Evolutionary conservation across 2,329 filamentous ascomycete genomes (phyloP), one percentile per base, ranked within the genome.

Genomic region (Hysterium pulicare): DNA sequence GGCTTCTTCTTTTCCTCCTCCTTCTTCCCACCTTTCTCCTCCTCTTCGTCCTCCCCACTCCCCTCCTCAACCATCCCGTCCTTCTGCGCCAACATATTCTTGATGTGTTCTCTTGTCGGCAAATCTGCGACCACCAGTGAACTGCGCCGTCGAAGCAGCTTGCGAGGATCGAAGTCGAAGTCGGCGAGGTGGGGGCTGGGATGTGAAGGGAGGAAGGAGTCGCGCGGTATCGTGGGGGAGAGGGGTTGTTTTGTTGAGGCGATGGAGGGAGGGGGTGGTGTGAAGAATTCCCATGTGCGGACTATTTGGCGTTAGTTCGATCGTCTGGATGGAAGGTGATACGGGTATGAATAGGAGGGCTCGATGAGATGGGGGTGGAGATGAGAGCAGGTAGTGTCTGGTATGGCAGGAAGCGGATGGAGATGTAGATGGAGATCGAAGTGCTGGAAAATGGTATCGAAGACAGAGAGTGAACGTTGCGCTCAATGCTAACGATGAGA

Each of bases 111-210:
- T 10, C 55, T 42, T 1, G 55, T 38, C 7, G 83, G 81, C 46
- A 84, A 57, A 65, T 95, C 90, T 24, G 85, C 86, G 4, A 95
- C 85, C 2, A 94, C 85, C 7, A 94, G 71, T 38, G 85, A 90
- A 62, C 83, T 87, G 47, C 87, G 75, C 47, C 89, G 76, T 21
- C 81, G 76, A 30, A 90, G 73, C 55, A 90, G 62, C 58, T 82
- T 83, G 21, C 85, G 71, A 2, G 84, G 84, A 55, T 89, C 83
- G 20, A 71, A 64, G 9, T 66, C 62, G 31, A 63, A 67, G 22
- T 61, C 61, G 0, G 53, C 47, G 1, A 59, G 46, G 15, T 43
- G 38, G 33, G 58, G 48, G 19, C 57, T 53, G 4, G 47, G 38
- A 6, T 47, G 47, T 13, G 45, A 41, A 1, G 53, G 51, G 13